A percentile compares a stretch with the other conserved stretches of the same genome.
These are phyloP conservation scores for Collybia sp. DNA, from an alignment of 768 basidiomycete genomes.

Conservation along the genomic window DNA sequence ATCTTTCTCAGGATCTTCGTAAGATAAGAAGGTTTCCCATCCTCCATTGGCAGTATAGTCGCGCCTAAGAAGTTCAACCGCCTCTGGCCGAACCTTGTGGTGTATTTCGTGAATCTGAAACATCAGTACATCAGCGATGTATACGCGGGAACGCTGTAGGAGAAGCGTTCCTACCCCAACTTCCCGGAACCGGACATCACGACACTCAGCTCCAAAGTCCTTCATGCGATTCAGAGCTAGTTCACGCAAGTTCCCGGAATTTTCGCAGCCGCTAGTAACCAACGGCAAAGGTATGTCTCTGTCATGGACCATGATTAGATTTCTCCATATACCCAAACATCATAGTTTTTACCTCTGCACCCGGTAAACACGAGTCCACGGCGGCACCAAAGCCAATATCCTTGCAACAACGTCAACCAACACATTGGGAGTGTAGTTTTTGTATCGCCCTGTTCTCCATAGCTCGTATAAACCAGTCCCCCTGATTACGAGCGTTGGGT, in stretches of 20 bases:
- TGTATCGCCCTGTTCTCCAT: slow-evolving; percentile 96
- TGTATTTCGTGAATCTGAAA: slow-evolving; percentile 95
- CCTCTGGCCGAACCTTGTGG: slow-evolving; percentile 93
- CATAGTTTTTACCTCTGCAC: slow-evolving; percentile 72
- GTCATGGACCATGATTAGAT: slow-evolving; percentile 4
- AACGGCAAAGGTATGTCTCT: slow-evolving; percentile 97
- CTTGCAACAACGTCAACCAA: slow-evolving; percentile 96
- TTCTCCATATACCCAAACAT: neutral
- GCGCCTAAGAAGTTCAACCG: slow-evolving; percentile 89
- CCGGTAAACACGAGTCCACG: slow-evolving; percentile 98
- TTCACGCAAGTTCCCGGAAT: slow-evolving; percentile 94
- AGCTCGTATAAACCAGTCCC: slow-evolving; percentile 95
- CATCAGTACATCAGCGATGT: slow-evolving; percentile 3
- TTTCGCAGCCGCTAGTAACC: slow-evolving; percentile 96
- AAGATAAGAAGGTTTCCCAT: slow-evolving; percentile 99
- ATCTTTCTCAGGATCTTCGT: slow-evolving; percentile 96
- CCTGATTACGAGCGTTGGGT: slow-evolving; percentile 96
- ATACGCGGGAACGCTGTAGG: neutral
- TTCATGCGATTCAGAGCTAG: slow-evolving; percentile 97
- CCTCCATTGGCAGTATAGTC: slow-evolving; percentile 98
- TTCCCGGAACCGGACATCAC: slow-evolving; percentile 96
- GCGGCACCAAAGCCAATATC: slow-evolving; percentile 93
- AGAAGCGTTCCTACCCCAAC: slow-evolving; percentile 72
- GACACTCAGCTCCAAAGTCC: slow-evolving; percentile 96
- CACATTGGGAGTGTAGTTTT: slow-evolving; percentile 99